These are phyloP conservation scores for Solanum sejunctum DNA, from an alignment of 257 asterid genomes.

Conservation along the genomic window DNA sequence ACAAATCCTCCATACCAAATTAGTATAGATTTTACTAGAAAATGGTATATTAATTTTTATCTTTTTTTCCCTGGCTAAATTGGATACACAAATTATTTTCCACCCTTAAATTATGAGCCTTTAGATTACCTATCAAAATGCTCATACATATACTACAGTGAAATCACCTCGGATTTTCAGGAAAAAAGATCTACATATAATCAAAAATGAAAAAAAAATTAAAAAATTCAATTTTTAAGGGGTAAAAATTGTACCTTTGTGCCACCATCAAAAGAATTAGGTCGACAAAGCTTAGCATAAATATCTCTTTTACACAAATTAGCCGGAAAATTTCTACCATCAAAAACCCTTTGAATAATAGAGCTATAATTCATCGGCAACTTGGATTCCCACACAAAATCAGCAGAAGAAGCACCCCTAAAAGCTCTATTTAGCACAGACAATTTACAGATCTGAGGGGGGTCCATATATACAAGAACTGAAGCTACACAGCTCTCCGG, in stretches of 20 bases:
- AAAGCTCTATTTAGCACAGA: slow-evolving; percentile 61
- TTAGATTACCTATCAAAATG: background rate
- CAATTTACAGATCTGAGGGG: slow-evolving; percentile 67
- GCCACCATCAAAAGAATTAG: slow-evolving; percentile 47
- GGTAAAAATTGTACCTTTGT: slow-evolving; percentile 27
- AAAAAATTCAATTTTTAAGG: background rate
- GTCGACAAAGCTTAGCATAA: slow-evolving; percentile 39
- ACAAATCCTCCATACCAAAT: background rate
- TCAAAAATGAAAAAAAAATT: too few relatives aligned
- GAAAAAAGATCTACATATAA: background rate
- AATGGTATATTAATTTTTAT: background rate
- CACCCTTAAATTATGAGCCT: background rate
- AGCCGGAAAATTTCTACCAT: background rate
- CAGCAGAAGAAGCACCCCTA: slow-evolving; percentile 71
- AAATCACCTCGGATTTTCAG: background rate
- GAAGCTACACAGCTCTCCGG: slow-evolving; percentile 81
- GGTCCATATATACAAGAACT: slow-evolving; percentile 58
- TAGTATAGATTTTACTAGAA: background rate
- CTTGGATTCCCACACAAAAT: slow-evolving; percentile 79
- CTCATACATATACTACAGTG: background rate
- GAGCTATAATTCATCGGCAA: slow-evolving; percentile 53
- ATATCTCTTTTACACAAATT: slow-evolving; percentile 45
- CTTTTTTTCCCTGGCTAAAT: background rate
- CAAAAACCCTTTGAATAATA: slow-evolving; percentile 45
- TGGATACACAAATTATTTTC: background rate